Conservation (phyloP, 345 rosid genomes). For the Murraya koenigii region DNA sequence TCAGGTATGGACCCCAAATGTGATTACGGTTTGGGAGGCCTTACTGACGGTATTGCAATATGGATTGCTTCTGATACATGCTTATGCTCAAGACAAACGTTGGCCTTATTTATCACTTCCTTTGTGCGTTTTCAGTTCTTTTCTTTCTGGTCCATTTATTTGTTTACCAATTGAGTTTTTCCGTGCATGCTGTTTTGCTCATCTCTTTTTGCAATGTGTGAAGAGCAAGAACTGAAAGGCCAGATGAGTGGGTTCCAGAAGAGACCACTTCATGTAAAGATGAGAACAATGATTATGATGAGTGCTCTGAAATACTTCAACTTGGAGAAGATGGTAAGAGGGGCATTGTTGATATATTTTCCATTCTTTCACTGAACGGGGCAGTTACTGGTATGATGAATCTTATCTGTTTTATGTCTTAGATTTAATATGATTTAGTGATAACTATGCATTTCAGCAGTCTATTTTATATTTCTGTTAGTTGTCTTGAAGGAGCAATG, state of each 20-base stretch:
- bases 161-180: neutral
- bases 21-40: slow-evolving; percentile 86
- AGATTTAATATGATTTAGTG: neutral
- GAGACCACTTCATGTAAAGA: slow-evolving; percentile 40
- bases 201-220: slow-evolving; percentile 16
- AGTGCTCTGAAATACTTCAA: slow-evolving; percentile 37
- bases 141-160: neutral
- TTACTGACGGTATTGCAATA: slow-evolving; percentile 75
- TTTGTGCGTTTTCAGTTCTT: slow-evolving; percentile 44
- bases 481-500: neutral
- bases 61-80: slow-evolving; percentile 69
- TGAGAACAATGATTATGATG: slow-evolving; percentile 33
- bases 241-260: slow-evolving; percentile 93
- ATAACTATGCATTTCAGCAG: neutral
- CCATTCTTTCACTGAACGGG: slow-evolving; percentile 53
- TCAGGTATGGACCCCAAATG: slow-evolving; percentile 92
- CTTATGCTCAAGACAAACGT: slow-evolving; percentile 92
- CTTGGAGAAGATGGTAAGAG: slow-evolving; percentile 41
- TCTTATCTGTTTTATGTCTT: slow-evolving; percentile 5
- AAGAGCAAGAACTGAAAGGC: slow-evolving; percentile 78
- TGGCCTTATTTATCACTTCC: slow-evolving; percentile 95
- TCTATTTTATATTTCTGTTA: neutral
- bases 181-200: slow-evolving; percentile 9
- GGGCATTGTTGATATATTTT: slow-evolving; percentile 78
- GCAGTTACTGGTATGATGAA: slow-evolving; percentile 40